Conservation (phyloP, 371 early-diverging fungal genomes). For the Mortierella sp. region DNA sequence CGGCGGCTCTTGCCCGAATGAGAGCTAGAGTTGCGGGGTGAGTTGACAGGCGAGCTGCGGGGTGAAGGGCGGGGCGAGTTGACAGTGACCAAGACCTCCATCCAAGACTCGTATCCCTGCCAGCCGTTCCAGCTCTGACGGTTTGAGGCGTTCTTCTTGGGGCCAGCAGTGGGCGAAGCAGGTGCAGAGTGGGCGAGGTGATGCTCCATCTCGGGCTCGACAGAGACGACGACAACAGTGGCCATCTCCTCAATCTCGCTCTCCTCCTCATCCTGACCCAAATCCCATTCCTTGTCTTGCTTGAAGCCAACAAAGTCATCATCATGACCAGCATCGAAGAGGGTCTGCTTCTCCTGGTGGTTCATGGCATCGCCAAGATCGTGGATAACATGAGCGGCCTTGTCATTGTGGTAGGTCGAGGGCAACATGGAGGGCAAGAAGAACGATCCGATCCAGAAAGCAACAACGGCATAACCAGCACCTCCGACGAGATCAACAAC, state of each 20-base stretch:
- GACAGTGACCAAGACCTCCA: conserved; percentile 48
- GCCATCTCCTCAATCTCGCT: conserved; percentile 38
- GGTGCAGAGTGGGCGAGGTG: conserved; percentile 30
- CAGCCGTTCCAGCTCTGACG: conserved; percentile 58
- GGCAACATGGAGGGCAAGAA: conserved; percentile 57
- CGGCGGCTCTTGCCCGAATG: conserved; percentile 28
- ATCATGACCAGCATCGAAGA: conserved; percentile 40
- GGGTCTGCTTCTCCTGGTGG: conserved; percentile 48
- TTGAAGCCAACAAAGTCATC: conserved; percentile 52
- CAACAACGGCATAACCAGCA: conserved; percentile 73
- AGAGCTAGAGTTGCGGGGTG: conserved; percentile 46
- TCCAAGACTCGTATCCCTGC: conserved; percentile 59
- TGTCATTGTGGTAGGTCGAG: conserved; percentile 33
- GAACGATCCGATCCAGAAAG: conserved; percentile 63
- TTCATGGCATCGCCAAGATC: conserved; percentile 55
- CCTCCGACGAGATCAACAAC: conserved; percentile 82
- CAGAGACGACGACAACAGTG: conserved; percentile 41
- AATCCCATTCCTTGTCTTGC: conserved; percentile 31
- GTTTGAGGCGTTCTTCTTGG: conserved; percentile 27
- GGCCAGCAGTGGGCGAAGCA: conserved; percentile 32
- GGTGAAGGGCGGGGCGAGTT: conserved; percentile 52
- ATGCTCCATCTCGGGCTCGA: conserved; percentile 40
- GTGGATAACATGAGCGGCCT: conserved; percentile 50
- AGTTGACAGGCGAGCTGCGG: conserved; percentile 35
- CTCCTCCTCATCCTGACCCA: conserved; percentile 22